phyloP scores from a whole-genome alignment of 495 filamentous ascomycete species.

The Penicillium flavigenum region DNA sequence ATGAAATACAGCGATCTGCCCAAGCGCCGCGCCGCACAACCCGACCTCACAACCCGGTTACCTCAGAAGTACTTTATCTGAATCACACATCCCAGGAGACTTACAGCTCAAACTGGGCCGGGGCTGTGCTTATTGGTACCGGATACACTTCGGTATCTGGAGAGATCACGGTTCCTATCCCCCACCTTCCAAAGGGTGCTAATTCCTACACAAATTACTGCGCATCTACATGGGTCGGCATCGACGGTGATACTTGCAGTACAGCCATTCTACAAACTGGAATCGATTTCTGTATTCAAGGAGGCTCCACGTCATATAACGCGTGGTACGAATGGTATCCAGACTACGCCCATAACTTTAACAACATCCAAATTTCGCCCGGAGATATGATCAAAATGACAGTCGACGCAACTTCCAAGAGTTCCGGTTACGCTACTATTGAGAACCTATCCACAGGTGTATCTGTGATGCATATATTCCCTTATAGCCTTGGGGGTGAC shows the following conservation, averaged over 20 bases:
- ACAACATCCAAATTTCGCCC: constrained; percentile 46
- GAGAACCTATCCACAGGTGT: constrained; percentile 53
- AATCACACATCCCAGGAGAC: constrained; percentile 33
- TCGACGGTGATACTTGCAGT: constrained; percentile 54
- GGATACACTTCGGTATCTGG: constrained; percentile 50
- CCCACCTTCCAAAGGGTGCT: constrained; percentile 41
- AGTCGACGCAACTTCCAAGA: constrained; percentile 45
- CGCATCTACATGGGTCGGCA: constrained; percentile 60
- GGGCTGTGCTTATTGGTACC: constrained; percentile 48
- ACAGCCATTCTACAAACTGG: constrained; percentile 58
- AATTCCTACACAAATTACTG: constrained; percentile 43
- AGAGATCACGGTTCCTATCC: constrained; percentile 51
- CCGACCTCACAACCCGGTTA: constrained; percentile 24
- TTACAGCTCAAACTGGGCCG: constrained; percentile 56
- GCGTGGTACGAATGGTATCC: constrained; percentile 65
- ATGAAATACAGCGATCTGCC: constrained; percentile 16
- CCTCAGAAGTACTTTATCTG: constrained; percentile 22
- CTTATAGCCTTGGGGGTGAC: constrained; percentile 24
- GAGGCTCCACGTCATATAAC: constrained; percentile 38
- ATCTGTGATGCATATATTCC: constrained; percentile 49
- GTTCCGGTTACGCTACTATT: constrained; percentile 48
- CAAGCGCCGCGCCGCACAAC: constrained; percentile 5
- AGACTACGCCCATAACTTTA: constrained; percentile 52
- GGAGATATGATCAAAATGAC: constrained; percentile 55
- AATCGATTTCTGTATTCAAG: constrained; percentile 50